Evolutionary conservation across 2,329 filamentous ascomycete species (phyloP).

Genomic region (Alternaria arbusti): DNA sequence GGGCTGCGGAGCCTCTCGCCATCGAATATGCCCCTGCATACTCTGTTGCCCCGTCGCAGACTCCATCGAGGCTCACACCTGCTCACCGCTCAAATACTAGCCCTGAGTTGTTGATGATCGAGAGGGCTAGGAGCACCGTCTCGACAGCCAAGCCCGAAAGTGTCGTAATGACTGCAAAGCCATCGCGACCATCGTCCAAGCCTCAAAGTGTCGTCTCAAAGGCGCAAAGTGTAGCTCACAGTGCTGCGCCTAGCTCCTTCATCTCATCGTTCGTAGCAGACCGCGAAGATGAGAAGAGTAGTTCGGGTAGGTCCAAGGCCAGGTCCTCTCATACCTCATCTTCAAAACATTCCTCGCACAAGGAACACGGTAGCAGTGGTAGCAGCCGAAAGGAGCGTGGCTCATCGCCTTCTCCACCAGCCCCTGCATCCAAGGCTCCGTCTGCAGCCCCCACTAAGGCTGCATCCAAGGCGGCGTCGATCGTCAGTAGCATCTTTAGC

Average conservation of each 20-base stretch:
- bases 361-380: conserved; percentile 14
- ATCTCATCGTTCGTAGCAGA: conserved; percentile 49
- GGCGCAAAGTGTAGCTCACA: conserved; percentile 5
- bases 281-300: conserved; percentile 31
- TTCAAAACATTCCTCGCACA: conserved; percentile 35
- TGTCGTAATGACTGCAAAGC: conserved; percentile 12
- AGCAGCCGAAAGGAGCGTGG: conserved; percentile 31
- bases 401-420: conserved; percentile 32
- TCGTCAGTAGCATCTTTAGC: conserved; percentile 47
- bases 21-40: conserved; percentile 47
- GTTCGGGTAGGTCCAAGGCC: conserved; percentile 43
- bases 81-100: conserved; percentile 39
- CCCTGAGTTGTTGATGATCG: conserved; percentile 37
- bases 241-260: conserved; percentile 37
- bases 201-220: conserved; percentile 18
- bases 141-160: conserved; percentile 25
- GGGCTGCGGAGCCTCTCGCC: conserved; percentile 26
- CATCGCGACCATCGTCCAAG: conserved; percentile 8
- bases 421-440: conserved; percentile 28
- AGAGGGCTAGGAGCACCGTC: conserved; percentile 25
- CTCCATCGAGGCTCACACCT: conserved; percentile 29
- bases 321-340: conserved; percentile 37
- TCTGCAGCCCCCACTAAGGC: conserved; percentile 26
- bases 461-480: conserved; percentile 37
- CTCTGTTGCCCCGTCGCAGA: conserved; percentile 35